Conservation (phyloP, 2,329 filamentous ascomycete species). For the Xylariomycetidae sp. region DNA sequence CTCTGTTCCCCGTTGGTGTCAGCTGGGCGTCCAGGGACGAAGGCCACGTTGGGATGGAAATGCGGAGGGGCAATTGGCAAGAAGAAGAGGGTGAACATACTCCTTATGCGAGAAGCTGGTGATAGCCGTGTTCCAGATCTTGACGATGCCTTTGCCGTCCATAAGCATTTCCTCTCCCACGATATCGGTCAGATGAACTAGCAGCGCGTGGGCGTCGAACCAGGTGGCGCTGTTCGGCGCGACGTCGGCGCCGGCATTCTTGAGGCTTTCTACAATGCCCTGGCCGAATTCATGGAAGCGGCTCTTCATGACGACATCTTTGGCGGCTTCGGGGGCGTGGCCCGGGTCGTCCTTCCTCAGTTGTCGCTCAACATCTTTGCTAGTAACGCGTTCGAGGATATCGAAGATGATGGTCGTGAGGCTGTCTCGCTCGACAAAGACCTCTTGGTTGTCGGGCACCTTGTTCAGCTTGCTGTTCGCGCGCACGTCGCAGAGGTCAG, state of each 20-base stretch:
- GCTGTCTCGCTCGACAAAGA: slow-evolving; percentile 77
- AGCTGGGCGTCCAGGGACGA: no score
- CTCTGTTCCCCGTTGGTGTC: slow-evolving; percentile 18
- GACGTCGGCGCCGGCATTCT: no score
- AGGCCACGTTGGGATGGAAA: slow-evolving; percentile 1
- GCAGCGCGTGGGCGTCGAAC: slow-evolving; percentile 64
- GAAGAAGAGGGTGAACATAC: slow-evolving; percentile 28
- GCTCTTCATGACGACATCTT: no score
- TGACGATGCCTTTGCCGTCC: slow-evolving; percentile 56
- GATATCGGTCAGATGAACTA: slow-evolving; percentile 63
- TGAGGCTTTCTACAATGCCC: no score
- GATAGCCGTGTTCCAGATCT: slow-evolving; percentile 60
- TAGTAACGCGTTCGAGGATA: slow-evolving; percentile 82
- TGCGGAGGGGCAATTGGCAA: background rate
- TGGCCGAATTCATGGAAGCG: no score
- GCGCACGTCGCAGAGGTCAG: background rate
- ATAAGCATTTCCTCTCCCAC: no score
- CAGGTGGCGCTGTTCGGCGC: slow-evolving; percentile 45
- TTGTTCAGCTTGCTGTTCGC: slow-evolving; percentile 59
- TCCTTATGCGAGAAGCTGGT: slow-evolving; percentile 52
- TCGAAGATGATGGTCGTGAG: slow-evolving; percentile 88
- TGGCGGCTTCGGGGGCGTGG: no score
- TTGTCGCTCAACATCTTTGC: no score
- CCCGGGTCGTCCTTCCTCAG: no score
- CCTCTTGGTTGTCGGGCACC: slow-evolving; percentile 84